Evolutionary conservation across 129 eudicot species (phyloP), one percentile per base, ranked within the genome.

Genomic region (Artemisia tridentata): DNA sequence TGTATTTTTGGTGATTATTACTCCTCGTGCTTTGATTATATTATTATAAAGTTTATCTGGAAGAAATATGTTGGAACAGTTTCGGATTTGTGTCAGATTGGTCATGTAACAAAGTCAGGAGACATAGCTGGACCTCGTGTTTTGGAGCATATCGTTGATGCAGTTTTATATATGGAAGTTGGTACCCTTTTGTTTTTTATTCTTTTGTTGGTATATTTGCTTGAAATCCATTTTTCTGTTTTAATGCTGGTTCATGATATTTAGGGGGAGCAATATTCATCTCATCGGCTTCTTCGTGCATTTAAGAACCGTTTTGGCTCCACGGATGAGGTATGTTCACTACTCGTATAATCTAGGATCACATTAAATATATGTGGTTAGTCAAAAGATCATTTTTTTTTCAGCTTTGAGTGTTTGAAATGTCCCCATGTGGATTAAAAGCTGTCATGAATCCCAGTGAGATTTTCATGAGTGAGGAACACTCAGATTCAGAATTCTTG

Each of bases 101-200:
- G 99, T 29, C 99, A 93, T 59, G 96, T 93, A 82, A 93, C 84
- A 31, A 93, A 93, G 79, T 74, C 90, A 63, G 99, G 97, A 79
- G 99, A 93, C 15, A 89, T 93, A 73, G 99, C 97, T 48, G 99
- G 99, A 69, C 99, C 99, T 69, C 99, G 96, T 68, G 85, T 84
- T 34, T 76, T 93, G 87, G 97, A 93, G 87, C 99, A 93, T 79
- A 89, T 89, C 7, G 99, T 93, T 68, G 99, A 93, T 75, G 97
- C 78, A 18, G 99, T 93, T 70, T 60, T n/a, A n/a, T n/a, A n/a
- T n/a, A n/a, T n/a, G n/a, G n/a, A n/a, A n/a, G n/a, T n/a, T n/a
- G n/a, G n/a, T 93, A 78, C 70, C 81, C 69, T 48, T 11, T 68
- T 54, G 16, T 65, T 54, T 79, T 52, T 75, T 74, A 59, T 51